A percentile compares a stretch with the other conserved stretches of the same genome.
Conservation (phyloP, 1,139 yeast genomes). For the Suhomyces bolitotheri region DNA sequence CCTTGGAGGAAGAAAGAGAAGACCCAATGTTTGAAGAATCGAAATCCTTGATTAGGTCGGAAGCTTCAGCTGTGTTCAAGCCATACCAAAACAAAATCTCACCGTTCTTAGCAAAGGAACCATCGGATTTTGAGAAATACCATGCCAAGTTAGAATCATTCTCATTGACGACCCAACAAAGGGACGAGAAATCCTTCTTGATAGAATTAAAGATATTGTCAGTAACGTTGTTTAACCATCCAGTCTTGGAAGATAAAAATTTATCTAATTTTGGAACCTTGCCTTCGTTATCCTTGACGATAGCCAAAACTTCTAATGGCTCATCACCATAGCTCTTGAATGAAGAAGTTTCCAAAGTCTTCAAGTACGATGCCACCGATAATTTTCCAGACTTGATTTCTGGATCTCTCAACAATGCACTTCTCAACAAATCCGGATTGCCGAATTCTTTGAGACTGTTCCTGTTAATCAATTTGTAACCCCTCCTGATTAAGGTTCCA, state of each 20-base stretch:
- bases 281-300: conserved; percentile 52
- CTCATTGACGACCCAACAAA: conserved; percentile 90
- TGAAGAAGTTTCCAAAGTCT: conserved; percentile 58
- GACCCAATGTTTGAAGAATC: conserved; percentile 42
- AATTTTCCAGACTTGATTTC: conserved; percentile 69
- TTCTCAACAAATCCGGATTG: conserved; percentile 72
- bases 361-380: conserved; percentile 81
- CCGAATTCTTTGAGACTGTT: conserved; percentile 70
- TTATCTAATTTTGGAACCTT: conserved; percentile 78
- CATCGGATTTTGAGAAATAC: conserved; percentile 92
- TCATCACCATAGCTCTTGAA: conserved; percentile 93
- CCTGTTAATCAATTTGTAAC: conserved; percentile 80
- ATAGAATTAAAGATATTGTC: conserved; percentile 89
- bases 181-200: conserved; percentile 65
- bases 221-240: conserved; percentile 97
- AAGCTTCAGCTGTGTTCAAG: conserved; percentile 61
- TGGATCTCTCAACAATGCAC: conserved; percentile 74
- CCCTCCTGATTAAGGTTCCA: conserved; percentile 96
- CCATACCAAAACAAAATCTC: conserved; percentile 96
- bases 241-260: conserved; percentile 82
- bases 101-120: conserved; percentile 88
- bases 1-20: conserved; percentile 41
- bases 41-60: conserved; percentile 66
- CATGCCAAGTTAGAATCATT: conserved; percentile 88
- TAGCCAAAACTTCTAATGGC: conserved; percentile 90